These are phyloP conservation scores for Umbelopsis sp. DNA, from an alignment of 192 early-diverging fungal genomes.

Conservation along the genomic window DNA sequence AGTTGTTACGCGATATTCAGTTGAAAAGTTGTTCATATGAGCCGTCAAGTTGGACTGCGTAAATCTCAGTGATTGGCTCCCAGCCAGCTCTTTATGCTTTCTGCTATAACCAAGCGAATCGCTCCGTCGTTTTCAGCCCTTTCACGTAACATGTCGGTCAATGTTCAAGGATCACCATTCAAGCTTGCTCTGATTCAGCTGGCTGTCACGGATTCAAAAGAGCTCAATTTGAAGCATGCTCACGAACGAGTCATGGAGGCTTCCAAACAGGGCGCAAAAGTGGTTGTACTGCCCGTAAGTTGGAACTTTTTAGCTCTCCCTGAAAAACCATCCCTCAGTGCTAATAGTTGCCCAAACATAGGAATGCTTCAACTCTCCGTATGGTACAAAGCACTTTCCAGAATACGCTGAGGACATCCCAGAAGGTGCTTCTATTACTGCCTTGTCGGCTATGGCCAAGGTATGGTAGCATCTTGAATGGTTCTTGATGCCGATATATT, in stretches of 20 bases:
- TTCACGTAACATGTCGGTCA: constrained; percentile 2
- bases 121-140: background rate
- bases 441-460: constrained; percentile 84
- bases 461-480: constrained; percentile 20
- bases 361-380: constrained; percentile 99
- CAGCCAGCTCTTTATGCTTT: background rate
- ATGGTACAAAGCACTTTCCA: constrained; percentile 91
- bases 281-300: constrained; percentile 89
- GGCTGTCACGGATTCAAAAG: constrained; percentile 71
- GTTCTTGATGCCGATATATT: background rate
- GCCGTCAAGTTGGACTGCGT: background rate
- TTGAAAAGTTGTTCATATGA: too few species aligned
- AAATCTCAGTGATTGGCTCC: constrained; percentile 2
- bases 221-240: constrained; percentile 84
- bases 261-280: constrained; percentile 74
- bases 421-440: constrained; percentile 68
- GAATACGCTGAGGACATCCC: constrained; percentile 86
- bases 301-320: background rate
- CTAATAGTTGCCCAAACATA: constrained; percentile 18
- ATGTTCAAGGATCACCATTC: constrained; percentile 43
- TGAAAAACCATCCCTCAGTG: background rate
- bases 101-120: constrained; percentile 6
- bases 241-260: constrained; percentile 83
- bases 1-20: too few species aligned
- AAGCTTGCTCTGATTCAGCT: constrained; percentile 84